Base-by-base conservation (phyloP, 1,284 basidiomycete species). In the Apiotrichum laibachii region DNA sequence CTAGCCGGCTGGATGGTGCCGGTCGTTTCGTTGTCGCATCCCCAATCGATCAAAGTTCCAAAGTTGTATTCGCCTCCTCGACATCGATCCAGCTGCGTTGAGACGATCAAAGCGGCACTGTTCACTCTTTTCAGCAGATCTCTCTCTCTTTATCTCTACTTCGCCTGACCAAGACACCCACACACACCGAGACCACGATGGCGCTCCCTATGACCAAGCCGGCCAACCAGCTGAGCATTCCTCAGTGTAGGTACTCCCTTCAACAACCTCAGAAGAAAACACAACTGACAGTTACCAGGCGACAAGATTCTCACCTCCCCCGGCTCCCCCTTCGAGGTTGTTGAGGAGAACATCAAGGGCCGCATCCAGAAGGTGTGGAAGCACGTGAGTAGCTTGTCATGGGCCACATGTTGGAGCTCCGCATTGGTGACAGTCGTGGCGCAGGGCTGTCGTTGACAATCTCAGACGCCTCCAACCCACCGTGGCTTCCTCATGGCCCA, bases 271-370 rank as follows among this genome's bases (percentile, higher is more conserved):
- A 11, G 15, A 11, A 19, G n/a, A 8, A 2, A 42, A n/a, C 8
- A 16, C 16, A 18, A 18, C 5, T 44, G 43, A 44, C 43, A 44
- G 10, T 13, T 19, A 7, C 10, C 49, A 50, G 49, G 49, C 51
- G 51, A 53, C 19, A 18, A 8, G 6, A 13, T 53, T 9, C 48
- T 63, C 50, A 53, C 50, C 34, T 51, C 68, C 13, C 66, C 65
- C 8, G 73, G 72, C 6, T 55, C 63, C 18, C 61, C 68, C n/a
- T 62, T 75, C 49, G 75, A 77, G 67, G 70, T 72, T 57, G 67
- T 70, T 50, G 61, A 65, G 47, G 50, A 59, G 16, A 42, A 59
- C 2, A 56, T 76, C 1, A 39, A 67, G 31, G 75, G 72, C 33
- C 60, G 63, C 26, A 44, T 39, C 16, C 56, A 65, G 18, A 62